Evolutionary conservation across 2,329 filamentous ascomycete genomes (phyloP).

Genomic region (Diaporthe australafricana): DNA sequence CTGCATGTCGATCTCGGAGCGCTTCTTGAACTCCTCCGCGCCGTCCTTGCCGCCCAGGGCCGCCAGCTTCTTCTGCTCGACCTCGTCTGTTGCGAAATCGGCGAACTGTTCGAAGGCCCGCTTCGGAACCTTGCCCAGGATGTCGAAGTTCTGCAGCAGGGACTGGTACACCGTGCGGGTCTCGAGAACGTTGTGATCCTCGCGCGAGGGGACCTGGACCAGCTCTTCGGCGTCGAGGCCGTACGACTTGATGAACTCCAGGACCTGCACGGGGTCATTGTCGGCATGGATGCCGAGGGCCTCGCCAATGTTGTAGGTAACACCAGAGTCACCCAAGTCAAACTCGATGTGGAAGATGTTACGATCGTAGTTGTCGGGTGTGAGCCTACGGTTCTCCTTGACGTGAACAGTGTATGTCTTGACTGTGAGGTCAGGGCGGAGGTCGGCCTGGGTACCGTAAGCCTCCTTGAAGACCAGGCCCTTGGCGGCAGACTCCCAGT

Average conservation of each 20-base stretch:
- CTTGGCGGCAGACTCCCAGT: constrained; percentile 89
- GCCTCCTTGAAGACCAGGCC: constrained; percentile 94
- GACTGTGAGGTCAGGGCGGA: constrained; percentile 87
- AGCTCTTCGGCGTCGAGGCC: constrained; percentile 84
- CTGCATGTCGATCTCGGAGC: constrained; percentile 88
- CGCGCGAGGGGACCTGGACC: constrained; percentile 90
- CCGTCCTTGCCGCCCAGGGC: constrained; percentile 83
- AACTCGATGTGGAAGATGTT: constrained; percentile 99
- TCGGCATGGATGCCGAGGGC: constrained; percentile 96
- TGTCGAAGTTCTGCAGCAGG: constrained; percentile 91
- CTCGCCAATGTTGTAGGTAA: constrained; percentile 97
- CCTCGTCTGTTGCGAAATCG: constrained; percentile 84
- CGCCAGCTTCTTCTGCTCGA: constrained; percentile 83
- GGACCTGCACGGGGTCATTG: constrained; percentile 84
- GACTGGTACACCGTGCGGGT: constrained; percentile 94
- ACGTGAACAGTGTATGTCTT: constrained; percentile 91
- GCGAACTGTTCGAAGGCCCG: constrained; percentile 95
- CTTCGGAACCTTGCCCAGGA: constrained; percentile 97
- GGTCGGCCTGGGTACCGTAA: constrained; percentile 76
- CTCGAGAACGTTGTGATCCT: constrained; percentile 79
- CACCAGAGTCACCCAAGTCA: constrained; percentile 88
- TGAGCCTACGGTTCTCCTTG: constrained; percentile 95
- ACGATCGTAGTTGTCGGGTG: constrained; percentile 88
- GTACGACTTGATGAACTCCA: constrained; percentile 90
- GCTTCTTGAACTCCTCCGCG: constrained; percentile 90